phyloP scores from a whole-genome alignment of 768 basidiomycete genomes.

The Lepiota brunneoincarnata region DNA sequence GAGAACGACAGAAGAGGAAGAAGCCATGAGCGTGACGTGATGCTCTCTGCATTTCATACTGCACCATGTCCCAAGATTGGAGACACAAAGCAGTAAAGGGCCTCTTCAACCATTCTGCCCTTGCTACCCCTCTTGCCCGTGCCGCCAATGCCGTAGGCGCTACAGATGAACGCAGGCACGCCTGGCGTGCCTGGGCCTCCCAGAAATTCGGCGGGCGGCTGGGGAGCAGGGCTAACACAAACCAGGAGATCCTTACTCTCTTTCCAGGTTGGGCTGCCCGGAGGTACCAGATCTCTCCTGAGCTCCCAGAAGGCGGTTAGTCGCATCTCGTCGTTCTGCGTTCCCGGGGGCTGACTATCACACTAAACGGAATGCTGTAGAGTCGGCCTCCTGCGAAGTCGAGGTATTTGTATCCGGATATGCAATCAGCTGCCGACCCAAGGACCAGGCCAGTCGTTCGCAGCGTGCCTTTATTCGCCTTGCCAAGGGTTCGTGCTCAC shows the following conservation, averaged over 20 bases:
- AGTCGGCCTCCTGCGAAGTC: conserved; percentile 55
- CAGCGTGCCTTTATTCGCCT: conserved; percentile 74
- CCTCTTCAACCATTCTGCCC: neutral
- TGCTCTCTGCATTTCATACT: neutral
- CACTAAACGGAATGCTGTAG: conserved; percentile 3
- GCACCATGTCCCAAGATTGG: neutral
- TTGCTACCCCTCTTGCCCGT: neutral
- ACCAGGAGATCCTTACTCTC: conserved; percentile 48
- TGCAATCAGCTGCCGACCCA: conserved; percentile 56
- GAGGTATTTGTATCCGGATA: conserved; percentile 78
- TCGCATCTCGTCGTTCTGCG: no score
- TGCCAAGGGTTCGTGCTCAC: conserved; percentile 59
- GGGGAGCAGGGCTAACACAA: neutral
- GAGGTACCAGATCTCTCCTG: conserved; percentile 28
- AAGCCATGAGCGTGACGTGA: conserved; percentile 4
- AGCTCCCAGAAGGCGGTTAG: no score
- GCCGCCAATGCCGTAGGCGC: conserved; percentile 1
- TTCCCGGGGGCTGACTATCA: no score
- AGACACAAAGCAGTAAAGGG: neutral
- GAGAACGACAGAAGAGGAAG: neutral
- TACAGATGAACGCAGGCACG: conserved; percentile 11
- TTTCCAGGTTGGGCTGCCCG: conserved; percentile 84
- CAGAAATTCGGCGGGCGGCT: neutral
- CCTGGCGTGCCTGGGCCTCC: conserved; percentile 13
- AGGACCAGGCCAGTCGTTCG: conserved; percentile 64